A percentile compares a stretch with the other conserved stretches of the same genome.
Evolutionary conservation across 371 early-diverging fungal species (phyloP).

Genomic region (Choanephora cucurbitarum): DNA sequence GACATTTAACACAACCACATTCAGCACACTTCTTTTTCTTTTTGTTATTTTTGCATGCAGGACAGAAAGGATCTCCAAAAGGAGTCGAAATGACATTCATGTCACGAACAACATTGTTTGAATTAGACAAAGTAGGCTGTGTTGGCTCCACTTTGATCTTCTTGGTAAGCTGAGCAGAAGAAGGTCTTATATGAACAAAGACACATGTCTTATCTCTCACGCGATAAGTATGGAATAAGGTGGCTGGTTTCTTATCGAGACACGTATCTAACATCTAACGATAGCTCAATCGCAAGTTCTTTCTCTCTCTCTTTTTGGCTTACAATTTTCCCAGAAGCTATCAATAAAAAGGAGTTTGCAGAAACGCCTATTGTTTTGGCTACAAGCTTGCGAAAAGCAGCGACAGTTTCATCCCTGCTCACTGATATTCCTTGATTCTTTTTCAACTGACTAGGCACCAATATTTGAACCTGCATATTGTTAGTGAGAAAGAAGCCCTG

Average conservation of each 20-base stretch:
- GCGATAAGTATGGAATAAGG: slow-evolving; percentile 27
- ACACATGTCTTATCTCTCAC: slow-evolving; percentile 25
- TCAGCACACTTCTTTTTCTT: slow-evolving; percentile 37
- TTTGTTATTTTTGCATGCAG: slow-evolving; percentile 53
- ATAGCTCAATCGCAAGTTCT: not conserved
- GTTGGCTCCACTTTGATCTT: not conserved
- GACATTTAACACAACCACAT: slow-evolving; percentile 59
- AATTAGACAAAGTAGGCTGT: not conserved
- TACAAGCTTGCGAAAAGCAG: slow-evolving; percentile 16
- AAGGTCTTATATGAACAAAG: slow-evolving; percentile 17
- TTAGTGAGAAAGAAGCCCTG: no score
- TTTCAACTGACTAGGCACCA: slow-evolving; percentile 20
- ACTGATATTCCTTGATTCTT: slow-evolving; percentile 8
- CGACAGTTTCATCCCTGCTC: slow-evolving; percentile 21
- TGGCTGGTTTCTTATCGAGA: slow-evolving; percentile 16
- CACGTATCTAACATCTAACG: slow-evolving; percentile 27
- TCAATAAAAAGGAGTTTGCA: slow-evolving; percentile 17
- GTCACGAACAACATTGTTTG: not conserved
- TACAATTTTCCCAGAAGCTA: slow-evolving; percentile 41
- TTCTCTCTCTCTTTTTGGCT: not conserved
- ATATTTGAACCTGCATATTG: slow-evolving; percentile 16
- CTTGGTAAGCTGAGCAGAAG: not conserved
- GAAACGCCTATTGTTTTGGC: slow-evolving; percentile 4
- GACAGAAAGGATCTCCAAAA: slow-evolving; percentile 14
- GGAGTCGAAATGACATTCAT: slow-evolving; percentile 1